phyloP scores from a whole-genome alignment of 75 land plant genomes.

The Pinus taeda region DNA sequence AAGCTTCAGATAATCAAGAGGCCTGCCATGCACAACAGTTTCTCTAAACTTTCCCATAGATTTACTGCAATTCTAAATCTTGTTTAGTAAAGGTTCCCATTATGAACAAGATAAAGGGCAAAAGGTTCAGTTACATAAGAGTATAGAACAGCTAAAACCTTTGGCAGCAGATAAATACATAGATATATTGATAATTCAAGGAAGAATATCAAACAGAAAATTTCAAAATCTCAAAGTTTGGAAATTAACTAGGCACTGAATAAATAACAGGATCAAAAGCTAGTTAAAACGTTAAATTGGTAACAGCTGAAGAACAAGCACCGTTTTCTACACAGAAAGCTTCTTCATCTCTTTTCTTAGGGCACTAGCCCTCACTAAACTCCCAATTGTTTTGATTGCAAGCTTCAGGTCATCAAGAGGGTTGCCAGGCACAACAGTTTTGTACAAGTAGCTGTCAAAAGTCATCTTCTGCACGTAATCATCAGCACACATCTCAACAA shows the following conservation, averaged over 20 bases:
- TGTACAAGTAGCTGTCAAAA: slow-evolving; percentile 94
- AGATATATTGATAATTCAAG: not conserved
- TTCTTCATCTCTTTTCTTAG: slow-evolving; percentile 78
- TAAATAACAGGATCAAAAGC: not conserved
- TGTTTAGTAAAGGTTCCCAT: no score
- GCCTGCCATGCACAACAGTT: slow-evolving; percentile 89
- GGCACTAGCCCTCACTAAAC: slow-evolving; percentile 86
- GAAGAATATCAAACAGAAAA: not conserved
- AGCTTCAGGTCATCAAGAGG: slow-evolving; percentile 92
- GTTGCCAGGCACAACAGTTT: slow-evolving; percentile 92
- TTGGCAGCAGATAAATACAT: not conserved
- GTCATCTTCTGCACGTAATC: slow-evolving; percentile 99
- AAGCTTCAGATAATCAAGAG: slow-evolving; percentile 87
- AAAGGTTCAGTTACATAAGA: not conserved
- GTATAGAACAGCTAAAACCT: not conserved
- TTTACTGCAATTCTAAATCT: no score
- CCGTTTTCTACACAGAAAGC: slow-evolving; percentile 27
- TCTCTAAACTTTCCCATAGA: no score
- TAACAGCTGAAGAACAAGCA: not conserved
- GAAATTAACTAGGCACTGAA: slow-evolving; percentile 6
- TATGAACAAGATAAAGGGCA: not conserved
- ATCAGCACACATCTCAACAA: slow-evolving; percentile 97
- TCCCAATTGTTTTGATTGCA: slow-evolving; percentile 90
- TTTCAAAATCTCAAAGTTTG: not conserved
- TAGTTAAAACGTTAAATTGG: not conserved